Evolutionary conservation across 441 rosid species (phyloP).

Genomic region (Syzygium syzygioides): DNA sequence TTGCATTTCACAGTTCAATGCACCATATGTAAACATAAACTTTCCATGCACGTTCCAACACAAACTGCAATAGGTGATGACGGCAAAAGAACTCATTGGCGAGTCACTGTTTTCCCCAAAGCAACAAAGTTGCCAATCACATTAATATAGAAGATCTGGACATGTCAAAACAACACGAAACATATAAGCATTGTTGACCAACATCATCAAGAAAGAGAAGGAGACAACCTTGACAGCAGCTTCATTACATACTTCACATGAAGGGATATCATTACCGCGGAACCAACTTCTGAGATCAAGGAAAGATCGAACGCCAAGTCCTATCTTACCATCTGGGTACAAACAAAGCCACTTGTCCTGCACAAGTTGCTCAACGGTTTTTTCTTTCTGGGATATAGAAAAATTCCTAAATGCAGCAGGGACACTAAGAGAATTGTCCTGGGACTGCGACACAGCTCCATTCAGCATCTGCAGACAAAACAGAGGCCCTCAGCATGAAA

Average conservation of each 20-base stretch:
- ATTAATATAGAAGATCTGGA: neutral
- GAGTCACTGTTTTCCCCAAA: neutral
- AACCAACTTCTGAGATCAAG: constrained; percentile 84
- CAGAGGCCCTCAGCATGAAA: neutral
- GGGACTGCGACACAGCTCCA: constrained; percentile 30
- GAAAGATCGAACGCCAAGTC: constrained; percentile 75
- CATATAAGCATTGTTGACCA: neutral
- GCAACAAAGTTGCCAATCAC: neutral
- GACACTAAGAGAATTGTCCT: constrained; percentile 30
- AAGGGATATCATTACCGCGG: constrained; percentile 56
- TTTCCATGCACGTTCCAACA: neutral
- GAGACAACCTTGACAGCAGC: constrained; percentile 71
- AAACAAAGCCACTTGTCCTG: constrained; percentile 67
- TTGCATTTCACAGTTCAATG: neutral
- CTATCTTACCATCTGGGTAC: constrained; percentile 50
- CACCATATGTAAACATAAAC: neutral
- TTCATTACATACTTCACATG: constrained; percentile 88
- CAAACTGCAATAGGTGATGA: neutral
- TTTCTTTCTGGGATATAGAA: constrained; percentile 77
- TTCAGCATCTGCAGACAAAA: constrained; percentile 33
- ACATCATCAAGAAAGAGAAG: neutral
- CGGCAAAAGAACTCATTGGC: neutral
- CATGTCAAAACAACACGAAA: neutral
- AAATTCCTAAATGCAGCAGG: constrained; percentile 82
- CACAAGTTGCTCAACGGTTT: constrained; percentile 61